A percentile compares a stretch with the other conserved stretches of the same genome.
phyloP scores from a whole-genome alignment of 1,139 yeast genomes.

The Chernovozyma sophiae-reginae region DNA sequence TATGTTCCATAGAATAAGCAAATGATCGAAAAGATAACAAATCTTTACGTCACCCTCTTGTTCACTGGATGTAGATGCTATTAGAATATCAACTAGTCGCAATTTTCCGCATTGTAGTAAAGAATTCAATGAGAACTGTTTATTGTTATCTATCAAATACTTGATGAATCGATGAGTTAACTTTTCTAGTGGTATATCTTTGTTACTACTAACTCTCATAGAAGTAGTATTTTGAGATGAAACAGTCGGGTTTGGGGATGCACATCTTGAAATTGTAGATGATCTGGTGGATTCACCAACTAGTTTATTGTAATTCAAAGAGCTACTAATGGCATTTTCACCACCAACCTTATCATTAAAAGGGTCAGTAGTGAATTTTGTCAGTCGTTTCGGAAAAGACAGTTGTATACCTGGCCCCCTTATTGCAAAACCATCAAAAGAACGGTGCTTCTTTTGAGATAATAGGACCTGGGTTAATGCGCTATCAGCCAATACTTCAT shows the following conservation, averaged over 20 bases:
- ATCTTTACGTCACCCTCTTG: conserved; percentile 12
- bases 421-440: background rate
- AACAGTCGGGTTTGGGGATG: conserved; percentile 16
- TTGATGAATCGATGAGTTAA: conserved; percentile 28
- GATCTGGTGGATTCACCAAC: background rate
- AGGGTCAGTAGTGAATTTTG: background rate
- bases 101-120: conserved; percentile 32
- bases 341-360: background rate
- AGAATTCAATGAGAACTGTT: conserved; percentile 20
- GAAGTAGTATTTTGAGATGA: conserved; percentile 14
- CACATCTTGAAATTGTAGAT: conserved; percentile 4
- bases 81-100: conserved; percentile 34
- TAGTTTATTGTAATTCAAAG: too few relatives aligned
- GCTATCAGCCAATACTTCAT: conserved; percentile 8
- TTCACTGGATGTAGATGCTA: conserved; percentile 12
- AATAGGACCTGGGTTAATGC: conserved; percentile 3
- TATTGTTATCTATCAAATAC: conserved; percentile 22
- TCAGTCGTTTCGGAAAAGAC: background rate
- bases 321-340: too few relatives aligned
- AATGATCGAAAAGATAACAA: conserved; percentile 33
- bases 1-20: conserved; percentile 22
- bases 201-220: conserved; percentile 16
- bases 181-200: conserved; percentile 18
- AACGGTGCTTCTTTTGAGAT: background rate
- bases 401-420: background rate